Evolutionary conservation across 257 asterid genomes (phyloP).

Genomic region (Gentiana macrophylla): DNA sequence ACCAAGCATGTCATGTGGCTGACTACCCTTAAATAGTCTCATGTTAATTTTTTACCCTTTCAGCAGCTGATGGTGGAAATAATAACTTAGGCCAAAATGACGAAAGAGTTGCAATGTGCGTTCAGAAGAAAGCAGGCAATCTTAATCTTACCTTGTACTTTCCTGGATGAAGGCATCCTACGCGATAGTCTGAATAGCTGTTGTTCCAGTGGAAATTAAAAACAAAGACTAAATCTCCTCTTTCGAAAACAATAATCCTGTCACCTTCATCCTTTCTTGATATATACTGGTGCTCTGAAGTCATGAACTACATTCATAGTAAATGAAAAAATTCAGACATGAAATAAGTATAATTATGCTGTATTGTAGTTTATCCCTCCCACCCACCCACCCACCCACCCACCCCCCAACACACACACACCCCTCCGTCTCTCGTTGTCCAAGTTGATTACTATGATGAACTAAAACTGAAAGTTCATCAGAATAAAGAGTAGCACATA

Average conservation of each 20-base stretch:
- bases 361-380: too few species aligned
- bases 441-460: conserved; percentile 2
- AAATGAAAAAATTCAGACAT: not conserved
- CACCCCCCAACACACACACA: too few species aligned
- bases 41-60: too few species aligned
- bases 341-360: too few species aligned
- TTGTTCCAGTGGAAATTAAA: conserved; percentile 82
- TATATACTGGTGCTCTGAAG: conserved; percentile 78
- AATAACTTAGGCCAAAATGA: too few species aligned
- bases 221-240: conserved; percentile 76
- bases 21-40: too few species aligned
- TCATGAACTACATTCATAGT: conserved; percentile 66
- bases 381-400: too few species aligned
- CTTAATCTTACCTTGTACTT: conserved; percentile 63
- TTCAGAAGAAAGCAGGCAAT: conserved; percentile 1
- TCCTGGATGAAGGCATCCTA: conserved; percentile 90
- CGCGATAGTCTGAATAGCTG: conserved; percentile 72
- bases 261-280: conserved; percentile 84
- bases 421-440: too few species aligned
- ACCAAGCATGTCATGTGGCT: too few species aligned
- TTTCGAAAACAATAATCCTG: conserved; percentile 64
- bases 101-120: too few species aligned
- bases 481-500: conserved; percentile 26
- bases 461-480: conserved; percentile 2
- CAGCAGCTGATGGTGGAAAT: too few species aligned